Percentiles rank a stretch among this genome's conserved stretches.
Conservation (phyloP, 768 basidiomycete genomes). For the Roridomyces roridus region DNA sequence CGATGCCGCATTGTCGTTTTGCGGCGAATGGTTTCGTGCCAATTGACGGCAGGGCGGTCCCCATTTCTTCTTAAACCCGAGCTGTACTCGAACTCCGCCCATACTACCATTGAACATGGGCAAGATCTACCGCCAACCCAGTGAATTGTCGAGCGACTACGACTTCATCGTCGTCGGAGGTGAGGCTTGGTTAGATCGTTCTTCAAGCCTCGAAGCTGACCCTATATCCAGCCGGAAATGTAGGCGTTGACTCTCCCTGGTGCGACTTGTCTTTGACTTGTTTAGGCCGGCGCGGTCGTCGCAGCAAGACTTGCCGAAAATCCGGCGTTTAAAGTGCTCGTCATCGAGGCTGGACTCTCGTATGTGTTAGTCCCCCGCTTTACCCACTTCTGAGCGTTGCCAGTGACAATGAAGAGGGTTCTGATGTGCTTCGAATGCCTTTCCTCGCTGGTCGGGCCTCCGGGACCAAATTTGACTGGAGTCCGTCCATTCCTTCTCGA, state of each 20-base stretch:
- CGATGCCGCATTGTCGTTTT: too few relatives aligned
- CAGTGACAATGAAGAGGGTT: slow-evolving; percentile 2
- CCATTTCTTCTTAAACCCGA: too few relatives aligned
- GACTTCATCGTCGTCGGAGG: slow-evolving; percentile 34
- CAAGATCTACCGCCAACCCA: too few relatives aligned
- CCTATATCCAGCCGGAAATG: neutral
- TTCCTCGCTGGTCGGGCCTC: neutral
- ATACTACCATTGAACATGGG: too few relatives aligned
- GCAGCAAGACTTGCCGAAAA: slow-evolving; percentile 50
- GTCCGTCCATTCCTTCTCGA: neutral
- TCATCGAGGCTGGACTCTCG: slow-evolving; percentile 44
- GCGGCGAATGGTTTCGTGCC: too few relatives aligned
- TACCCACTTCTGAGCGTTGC: neutral
- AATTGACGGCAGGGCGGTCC: too few relatives aligned
- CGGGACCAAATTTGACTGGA: slow-evolving; percentile 29
- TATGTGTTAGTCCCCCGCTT: slow-evolving; percentile 19
- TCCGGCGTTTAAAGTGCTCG: slow-evolving; percentile 41
- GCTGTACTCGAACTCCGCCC: too few relatives aligned
- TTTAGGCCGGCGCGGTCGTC: slow-evolving; percentile 41
- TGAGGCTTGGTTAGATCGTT: slow-evolving; percentile 6
- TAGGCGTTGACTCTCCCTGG: neutral
- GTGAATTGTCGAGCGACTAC: too few relatives aligned
- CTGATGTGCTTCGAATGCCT: neutral
- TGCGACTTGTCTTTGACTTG: neutral
- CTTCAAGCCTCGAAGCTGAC: neutral